Base-by-base conservation (phyloP, 2,329 filamentous ascomycete genomes). In the Colletotrichum chrysophilum region DNA sequence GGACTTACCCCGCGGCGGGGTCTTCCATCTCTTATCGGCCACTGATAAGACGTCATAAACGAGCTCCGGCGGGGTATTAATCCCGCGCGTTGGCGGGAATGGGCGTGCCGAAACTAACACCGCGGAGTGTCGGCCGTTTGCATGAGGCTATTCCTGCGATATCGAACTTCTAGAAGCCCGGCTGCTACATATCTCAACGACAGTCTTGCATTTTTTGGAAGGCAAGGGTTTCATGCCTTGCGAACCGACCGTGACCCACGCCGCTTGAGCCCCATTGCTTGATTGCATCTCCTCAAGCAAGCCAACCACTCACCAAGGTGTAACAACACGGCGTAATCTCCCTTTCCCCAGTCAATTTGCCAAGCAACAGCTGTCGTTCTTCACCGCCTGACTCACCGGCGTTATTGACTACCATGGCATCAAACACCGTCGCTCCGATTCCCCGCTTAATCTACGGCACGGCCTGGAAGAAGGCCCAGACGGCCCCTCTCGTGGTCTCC, bases 391-490 rank as follows among this genome's bases (percentile, higher is more conserved):
- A 60, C 56, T 30, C 30, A 32, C 26, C 56, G 43, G n/a, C 43
- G 43, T 52, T 52, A 24, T 21, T 60, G 8, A 26, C 13, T 16
- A 60, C 16, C 26, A 60, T 67, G 65, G 65, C 65, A n/a, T 26
- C 69, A 18, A 71, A 66, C 34, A 55, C 56, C 26, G 52, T 64
- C 34, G 65, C 76, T 13, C 69, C 79, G 18, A 88, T 91, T 78
- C 90, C 90, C 7, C 88, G 86, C 76, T 85, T 93, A 34, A 80
- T 97, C 77, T 97, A 97, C 82, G 95, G 95, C 67, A 96, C 95
- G 4, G 95, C 95, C n/a, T 96, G 95, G 94, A 97, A 97, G 83
- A 93, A 93, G 80, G 91, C 93, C 1, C 85, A 85, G 21, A 95
- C 94, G 0, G 88, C 89, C 24, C 86, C 90, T 70, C 87, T 96